Evolutionary conservation across 106 monocot species (phyloP).

Genomic region (Dendrobium huoshanense): DNA sequence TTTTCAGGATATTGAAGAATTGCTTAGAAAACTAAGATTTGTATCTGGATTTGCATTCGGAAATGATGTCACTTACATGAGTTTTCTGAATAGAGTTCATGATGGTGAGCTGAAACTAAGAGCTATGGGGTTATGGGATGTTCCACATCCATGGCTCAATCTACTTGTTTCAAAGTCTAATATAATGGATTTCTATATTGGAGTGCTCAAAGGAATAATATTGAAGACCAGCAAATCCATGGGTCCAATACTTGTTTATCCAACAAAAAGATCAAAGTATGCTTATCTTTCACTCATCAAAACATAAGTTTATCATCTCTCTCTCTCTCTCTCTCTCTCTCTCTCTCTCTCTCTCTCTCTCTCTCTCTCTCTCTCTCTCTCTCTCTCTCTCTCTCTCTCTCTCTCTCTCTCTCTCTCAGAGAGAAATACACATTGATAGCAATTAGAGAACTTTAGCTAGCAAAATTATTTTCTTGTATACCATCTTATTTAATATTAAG

Average conservation of each 20-base stretch:
- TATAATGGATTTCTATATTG: conserved; percentile 33
- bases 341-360: too few relatives aligned
- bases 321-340: too few relatives aligned
- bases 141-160: conserved; percentile 68
- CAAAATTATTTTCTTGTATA: too few relatives aligned
- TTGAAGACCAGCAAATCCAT: conserved; percentile 5
- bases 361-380: too few relatives aligned
- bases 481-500: too few relatives aligned
- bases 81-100: conserved; percentile 46
- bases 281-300: neutral
- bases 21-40: conserved; percentile 32
- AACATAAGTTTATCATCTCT: too few relatives aligned
- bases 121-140: conserved; percentile 40
- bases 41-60: conserved; percentile 31
- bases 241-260: conserved; percentile 57
- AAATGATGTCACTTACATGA: conserved; percentile 39
- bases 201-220: conserved; percentile 45
- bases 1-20: conserved; percentile 14
- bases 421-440: too few relatives aligned
- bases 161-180: conserved; percentile 44
- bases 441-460: too few relatives aligned
- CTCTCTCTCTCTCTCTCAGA: too few relatives aligned
- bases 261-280: conserved; percentile 43
- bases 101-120: conserved; percentile 36
- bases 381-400: too few relatives aligned